Base-by-base conservation (phyloP, 2,329 filamentous ascomycete species). In the Arthrobotrys iridis region DNA sequence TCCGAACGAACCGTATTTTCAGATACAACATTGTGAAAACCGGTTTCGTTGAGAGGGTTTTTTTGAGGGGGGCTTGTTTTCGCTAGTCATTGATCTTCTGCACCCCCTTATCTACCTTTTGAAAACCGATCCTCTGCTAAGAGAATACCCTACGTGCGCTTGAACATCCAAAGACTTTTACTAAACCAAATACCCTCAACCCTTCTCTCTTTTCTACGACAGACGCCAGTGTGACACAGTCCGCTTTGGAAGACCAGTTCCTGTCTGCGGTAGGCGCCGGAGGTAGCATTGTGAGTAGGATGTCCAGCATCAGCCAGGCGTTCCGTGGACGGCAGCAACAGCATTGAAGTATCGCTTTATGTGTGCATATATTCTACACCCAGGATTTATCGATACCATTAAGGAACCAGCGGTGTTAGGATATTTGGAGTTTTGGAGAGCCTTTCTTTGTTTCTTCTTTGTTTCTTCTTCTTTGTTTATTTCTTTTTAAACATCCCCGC, bases 161-260 rank as follows among this genome's bases (percentile, higher is more conserved):
- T 59, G n/a, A 59, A 73, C 20, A 37, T 35, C 40, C 50, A 41
- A 73, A 73, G 68, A 73, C 52, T 73, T 73, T 73, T 65, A 73
- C 59, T 73, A 73, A 72, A 73, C 20, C 40, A 50, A 46, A 57
- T 37, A 59, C 60, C 68, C 35, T 65, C 68, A 43, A 73, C 52
- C n/a, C 59, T 73, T 18, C 58, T 41, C 50, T 57, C 15, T 78
- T 67, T 24, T 72, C 35, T 13, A 73, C 77, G 60, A 46, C 75
- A 91, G 91, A 93, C 84, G 88, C 90, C 15, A 92, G 91, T 15
- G 89, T 94, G 13, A 93, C 91, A 26, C 91, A 93, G 81, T 92
- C 90, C 13, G 91, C 91, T 2, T 83, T 94, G 65, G 91, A 93
- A 81, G 91, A 94, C 80, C 91, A 90, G 5, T 83, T 93, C 60